phyloP scores from a whole-genome alignment of 805 yeast genomes.

The Dipodascus albidus region DNA sequence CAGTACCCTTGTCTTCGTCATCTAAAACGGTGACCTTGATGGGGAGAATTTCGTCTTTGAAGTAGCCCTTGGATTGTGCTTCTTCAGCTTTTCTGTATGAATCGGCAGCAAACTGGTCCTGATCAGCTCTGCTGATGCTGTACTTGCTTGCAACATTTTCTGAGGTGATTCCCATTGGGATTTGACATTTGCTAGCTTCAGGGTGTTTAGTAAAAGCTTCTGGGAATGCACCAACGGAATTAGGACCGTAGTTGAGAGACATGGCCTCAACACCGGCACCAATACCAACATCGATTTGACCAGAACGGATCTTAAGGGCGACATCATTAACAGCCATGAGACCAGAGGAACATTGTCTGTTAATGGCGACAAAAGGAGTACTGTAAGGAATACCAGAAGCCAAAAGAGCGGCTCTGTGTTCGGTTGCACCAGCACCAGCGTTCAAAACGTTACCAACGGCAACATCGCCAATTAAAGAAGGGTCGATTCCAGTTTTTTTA shows the following conservation, averaged over 20 bases:
- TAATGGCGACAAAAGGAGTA: slow-evolving; percentile 70
- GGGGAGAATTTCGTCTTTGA: slow-evolving; percentile 84
- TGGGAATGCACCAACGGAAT: slow-evolving; percentile 53
- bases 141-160: slow-evolving; percentile 76
- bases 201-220: slow-evolving; percentile 32
- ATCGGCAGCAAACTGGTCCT: slow-evolving; percentile 81
- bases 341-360: slow-evolving; percentile 94
- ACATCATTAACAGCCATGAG: slow-evolving; percentile 81
- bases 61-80: slow-evolving; percentile 62
- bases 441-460: slow-evolving; percentile 87
- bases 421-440: slow-evolving; percentile 89
- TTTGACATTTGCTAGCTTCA: slow-evolving; percentile 61
- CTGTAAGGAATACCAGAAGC: slow-evolving; percentile 84
- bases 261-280: slow-evolving; percentile 93
- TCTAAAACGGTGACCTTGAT: slow-evolving; percentile 48
- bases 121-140: slow-evolving; percentile 53
- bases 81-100: slow-evolving; percentile 77
- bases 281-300: slow-evolving; percentile 84
- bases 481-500: slow-evolving; percentile 38
- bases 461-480: slow-evolving; percentile 65
- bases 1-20: slow-evolving; percentile 46
- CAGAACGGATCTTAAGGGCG: slow-evolving; percentile 75
- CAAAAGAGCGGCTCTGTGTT: slow-evolving; percentile 83
- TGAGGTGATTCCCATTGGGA: slow-evolving; percentile 95
- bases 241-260: slow-evolving; percentile 83